Conservation (phyloP, 768 basidiomycete species). For the Rhodocollybia butyracea region DNA sequence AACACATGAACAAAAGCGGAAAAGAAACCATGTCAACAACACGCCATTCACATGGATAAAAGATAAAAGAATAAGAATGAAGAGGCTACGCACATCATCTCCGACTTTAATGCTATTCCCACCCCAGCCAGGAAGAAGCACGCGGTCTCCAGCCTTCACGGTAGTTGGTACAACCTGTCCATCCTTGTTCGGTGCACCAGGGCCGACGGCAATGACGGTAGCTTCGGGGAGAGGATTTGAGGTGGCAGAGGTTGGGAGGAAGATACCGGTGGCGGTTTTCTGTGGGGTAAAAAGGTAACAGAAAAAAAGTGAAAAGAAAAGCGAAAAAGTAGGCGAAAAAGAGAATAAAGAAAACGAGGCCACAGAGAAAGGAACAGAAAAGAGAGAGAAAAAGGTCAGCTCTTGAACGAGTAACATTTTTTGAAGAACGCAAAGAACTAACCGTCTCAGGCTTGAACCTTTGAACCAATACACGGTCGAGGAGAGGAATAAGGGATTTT, state of each 20-base stretch:
- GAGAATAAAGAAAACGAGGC: too few species aligned
- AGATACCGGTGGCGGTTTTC: conserved; percentile 98
- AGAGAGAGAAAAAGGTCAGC: too few species aligned
- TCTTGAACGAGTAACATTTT: neutral
- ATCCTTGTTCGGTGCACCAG: conserved; percentile 88
- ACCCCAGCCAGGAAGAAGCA: conserved; percentile 94
- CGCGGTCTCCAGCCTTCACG: conserved; percentile 89
- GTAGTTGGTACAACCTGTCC: conserved; percentile 69
- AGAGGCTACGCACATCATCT: conserved; percentile 73
- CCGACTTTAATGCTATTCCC: conserved; percentile 95
- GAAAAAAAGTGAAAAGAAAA: too few species aligned
- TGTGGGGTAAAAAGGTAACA: conserved; percentile 23
- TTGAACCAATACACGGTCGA: conserved; percentile 97
- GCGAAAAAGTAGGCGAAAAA: too few species aligned
- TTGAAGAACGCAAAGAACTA: conserved; percentile 21
- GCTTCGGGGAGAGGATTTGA: conserved; percentile 90
- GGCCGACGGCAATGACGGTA: conserved; percentile 93
- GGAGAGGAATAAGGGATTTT: conserved; percentile 82
- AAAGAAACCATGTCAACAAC: too few species aligned
- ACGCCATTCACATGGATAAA: conserved; percentile 4
- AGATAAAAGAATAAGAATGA: conserved; percentile 6
- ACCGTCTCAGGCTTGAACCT: conserved; percentile 96
- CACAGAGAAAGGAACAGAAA: too few species aligned
- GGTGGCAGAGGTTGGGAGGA: conserved; percentile 90
- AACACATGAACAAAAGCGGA: conserved; percentile 4